These are phyloP conservation scores for Syncephalastrum sp. DNA, from an alignment of 371 early-diverging fungal species.

Conservation along the genomic window DNA sequence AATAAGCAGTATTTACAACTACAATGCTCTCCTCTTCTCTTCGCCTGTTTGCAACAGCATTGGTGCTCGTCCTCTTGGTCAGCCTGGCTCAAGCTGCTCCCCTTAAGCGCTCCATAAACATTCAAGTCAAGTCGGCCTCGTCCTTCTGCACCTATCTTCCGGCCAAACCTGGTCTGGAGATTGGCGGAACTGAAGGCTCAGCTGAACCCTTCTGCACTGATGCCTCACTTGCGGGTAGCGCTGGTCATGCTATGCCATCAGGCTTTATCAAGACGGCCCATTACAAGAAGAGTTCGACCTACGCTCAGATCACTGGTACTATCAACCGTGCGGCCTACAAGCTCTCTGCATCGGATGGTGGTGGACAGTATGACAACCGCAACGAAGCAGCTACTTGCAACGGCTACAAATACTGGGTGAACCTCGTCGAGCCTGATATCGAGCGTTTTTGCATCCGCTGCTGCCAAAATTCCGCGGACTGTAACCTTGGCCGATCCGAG, in stretches of 20 bases:
- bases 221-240: constrained; percentile 17
- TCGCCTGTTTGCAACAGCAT: no score
- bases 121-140: constrained; percentile 24
- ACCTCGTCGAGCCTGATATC: constrained; percentile 39
- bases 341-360: constrained; percentile 40
- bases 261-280: constrained; percentile 50
- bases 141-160: constrained; percentile 48
- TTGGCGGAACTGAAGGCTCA: constrained; percentile 37
- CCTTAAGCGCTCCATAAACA: constrained; percentile 2
- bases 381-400: constrained; percentile 28
- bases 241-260: constrained; percentile 31
- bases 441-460: constrained; percentile 42
- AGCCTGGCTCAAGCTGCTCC: no score
- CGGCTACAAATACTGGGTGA: constrained; percentile 34
- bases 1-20: no score
- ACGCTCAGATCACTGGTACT: constrained; percentile 51
- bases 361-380: constrained; percentile 49
- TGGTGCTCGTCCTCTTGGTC: no score
- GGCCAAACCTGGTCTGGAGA: constrained; percentile 29
- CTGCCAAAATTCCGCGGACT: constrained; percentile 32
- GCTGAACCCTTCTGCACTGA: constrained; percentile 33
- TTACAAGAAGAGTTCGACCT: constrained; percentile 26
- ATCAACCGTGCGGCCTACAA: constrained; percentile 41
- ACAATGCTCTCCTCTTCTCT: no score
- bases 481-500: constrained; percentile 27